Evolutionary conservation across 208 protist species (phyloP).

Genomic region (Leptomonas pyrrhocoris): DNA sequence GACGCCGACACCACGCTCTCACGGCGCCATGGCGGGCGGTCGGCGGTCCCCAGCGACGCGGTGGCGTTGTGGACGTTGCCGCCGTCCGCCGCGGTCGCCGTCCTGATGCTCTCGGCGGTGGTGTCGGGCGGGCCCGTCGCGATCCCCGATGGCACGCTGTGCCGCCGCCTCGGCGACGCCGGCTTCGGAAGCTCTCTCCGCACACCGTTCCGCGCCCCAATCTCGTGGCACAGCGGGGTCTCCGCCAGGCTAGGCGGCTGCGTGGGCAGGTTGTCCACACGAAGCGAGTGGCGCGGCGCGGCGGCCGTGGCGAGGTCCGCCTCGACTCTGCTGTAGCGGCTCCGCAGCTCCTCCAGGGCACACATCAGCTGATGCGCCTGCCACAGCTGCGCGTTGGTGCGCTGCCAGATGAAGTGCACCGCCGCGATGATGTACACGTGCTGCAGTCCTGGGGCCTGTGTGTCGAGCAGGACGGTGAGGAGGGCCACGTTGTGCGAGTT

Average conservation of each 20-base stretch:
- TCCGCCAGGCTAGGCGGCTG: conserved; percentile 18
- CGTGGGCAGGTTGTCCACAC: conserved; percentile 5
- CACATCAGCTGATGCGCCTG: conserved; percentile 69
- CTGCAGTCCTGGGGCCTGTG: conserved; percentile 24
- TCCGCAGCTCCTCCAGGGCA: conserved; percentile 59
- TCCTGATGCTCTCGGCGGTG: neutral
- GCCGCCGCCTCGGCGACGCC: neutral
- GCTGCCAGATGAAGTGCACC: conserved; percentile 84
- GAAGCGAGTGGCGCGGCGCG: neutral
- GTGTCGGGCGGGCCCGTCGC: conserved; percentile 11
- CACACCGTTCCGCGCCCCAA: neutral
- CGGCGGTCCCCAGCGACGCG: conserved; percentile 1
- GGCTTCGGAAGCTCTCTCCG: neutral
- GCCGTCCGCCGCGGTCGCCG: neutral
- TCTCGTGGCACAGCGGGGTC: conserved; percentile 20
- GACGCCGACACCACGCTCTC: conserved; percentile 12
- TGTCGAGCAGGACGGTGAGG: conserved; percentile 74
- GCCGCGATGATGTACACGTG: conserved; percentile 69
- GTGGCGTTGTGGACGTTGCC: neutral
- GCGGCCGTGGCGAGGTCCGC: conserved; percentile 15
- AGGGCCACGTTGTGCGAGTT: conserved; percentile 87
- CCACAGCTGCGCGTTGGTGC: conserved; percentile 83
- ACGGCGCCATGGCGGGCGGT: conserved; percentile 10
- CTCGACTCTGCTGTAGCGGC: conserved; percentile 49
- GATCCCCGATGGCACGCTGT: neutral